Evolutionary conservation across 2,329 filamentous ascomycete genomes (phyloP).

Genomic region (Aspergillus novofumigatus): DNA sequence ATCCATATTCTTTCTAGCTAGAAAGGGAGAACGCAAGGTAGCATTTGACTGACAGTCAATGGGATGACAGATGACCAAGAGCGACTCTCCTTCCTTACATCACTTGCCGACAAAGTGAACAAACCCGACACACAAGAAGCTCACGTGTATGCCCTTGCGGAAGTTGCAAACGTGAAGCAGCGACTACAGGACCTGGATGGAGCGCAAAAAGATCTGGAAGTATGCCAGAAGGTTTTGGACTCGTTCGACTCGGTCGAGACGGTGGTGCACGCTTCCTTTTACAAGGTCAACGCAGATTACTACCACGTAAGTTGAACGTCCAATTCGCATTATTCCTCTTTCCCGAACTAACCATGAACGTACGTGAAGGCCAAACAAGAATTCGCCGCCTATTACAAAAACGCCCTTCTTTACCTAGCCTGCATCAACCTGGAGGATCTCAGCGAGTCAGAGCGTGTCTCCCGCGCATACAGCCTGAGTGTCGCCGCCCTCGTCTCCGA

Average conservation of each 20-base stretch:
- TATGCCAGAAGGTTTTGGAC: constrained; percentile 82
- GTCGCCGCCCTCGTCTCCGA: constrained; percentile 90
- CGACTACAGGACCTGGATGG: constrained; percentile 74
- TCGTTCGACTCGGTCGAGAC: constrained; percentile 92
- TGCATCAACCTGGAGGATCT: constrained; percentile 83
- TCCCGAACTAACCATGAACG: neutral
- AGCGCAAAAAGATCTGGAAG: constrained; percentile 79
- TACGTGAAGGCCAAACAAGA: constrained; percentile 66
- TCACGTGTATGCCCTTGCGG: constrained; percentile 87
- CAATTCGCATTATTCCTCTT: neutral
- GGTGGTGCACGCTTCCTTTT: constrained; percentile 92
- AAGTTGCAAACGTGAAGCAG: constrained; percentile 83
- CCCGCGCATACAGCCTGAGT: constrained; percentile 85
- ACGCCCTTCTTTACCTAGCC: constrained; percentile 93
- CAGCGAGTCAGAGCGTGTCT: constrained; percentile 68
- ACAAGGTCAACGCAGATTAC: constrained; percentile 90
- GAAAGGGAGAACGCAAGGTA: neutral
- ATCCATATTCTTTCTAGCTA: neutral
- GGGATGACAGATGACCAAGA: constrained; percentile 70
- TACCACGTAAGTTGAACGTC: constrained; percentile 60
- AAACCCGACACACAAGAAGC: constrained; percentile 92
- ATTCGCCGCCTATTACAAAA: constrained; percentile 96
- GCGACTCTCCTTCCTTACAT: constrained; percentile 77
- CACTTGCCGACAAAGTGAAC: constrained; percentile 82
- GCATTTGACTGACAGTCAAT: constrained; percentile 7